phyloP scores from a whole-genome alignment of 1,284 basidiomycete species.

The Xerocomus amazonicus region DNA sequence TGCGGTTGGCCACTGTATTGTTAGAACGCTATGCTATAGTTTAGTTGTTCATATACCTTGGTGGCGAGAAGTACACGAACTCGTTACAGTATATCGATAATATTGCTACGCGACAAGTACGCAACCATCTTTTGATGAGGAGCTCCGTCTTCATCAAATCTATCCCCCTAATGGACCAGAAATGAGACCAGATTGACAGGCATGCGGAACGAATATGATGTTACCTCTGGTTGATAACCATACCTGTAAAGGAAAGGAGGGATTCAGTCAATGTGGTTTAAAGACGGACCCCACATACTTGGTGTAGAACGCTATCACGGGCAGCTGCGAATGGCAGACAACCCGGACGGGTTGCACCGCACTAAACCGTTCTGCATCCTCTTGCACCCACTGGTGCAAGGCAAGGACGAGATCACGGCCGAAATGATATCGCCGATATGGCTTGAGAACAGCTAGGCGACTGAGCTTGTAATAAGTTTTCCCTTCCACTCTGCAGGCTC shows the following conservation, averaged over 20 bases:
- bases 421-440: conserved; percentile 59
- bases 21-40: conserved; percentile 33
- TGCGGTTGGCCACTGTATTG: conserved; percentile 37
- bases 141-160: conserved; percentile 78
- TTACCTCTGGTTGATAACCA: conserved; percentile 63
- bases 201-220: conserved; percentile 3
- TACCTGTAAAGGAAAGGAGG: conserved; percentile 43
- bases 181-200: conserved; percentile 19
- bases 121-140: conserved; percentile 76
- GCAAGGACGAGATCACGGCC: conserved; percentile 60
- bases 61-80: conserved; percentile 20
- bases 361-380: conserved; percentile 38
- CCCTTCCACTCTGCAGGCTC: conserved; percentile 27
- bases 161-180: conserved; percentile 49
- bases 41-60: conserved; percentile 35
- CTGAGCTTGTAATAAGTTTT: conserved; percentile 64
- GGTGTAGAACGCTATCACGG: conserved; percentile 67
- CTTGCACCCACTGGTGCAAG: conserved; percentile 54
- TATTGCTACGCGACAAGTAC: conserved; percentile 28
- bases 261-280: conserved; percentile 7
- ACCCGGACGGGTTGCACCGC: conserved; percentile 37
- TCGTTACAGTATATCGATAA: conserved; percentile 25
- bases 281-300: conserved; percentile 47
- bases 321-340: conserved; percentile 65
- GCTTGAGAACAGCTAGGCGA: conserved; percentile 63